Evolutionary conservation across 2,329 filamentous ascomycete genomes (phyloP).

Genomic region (Fusarium decemcellulare): DNA sequence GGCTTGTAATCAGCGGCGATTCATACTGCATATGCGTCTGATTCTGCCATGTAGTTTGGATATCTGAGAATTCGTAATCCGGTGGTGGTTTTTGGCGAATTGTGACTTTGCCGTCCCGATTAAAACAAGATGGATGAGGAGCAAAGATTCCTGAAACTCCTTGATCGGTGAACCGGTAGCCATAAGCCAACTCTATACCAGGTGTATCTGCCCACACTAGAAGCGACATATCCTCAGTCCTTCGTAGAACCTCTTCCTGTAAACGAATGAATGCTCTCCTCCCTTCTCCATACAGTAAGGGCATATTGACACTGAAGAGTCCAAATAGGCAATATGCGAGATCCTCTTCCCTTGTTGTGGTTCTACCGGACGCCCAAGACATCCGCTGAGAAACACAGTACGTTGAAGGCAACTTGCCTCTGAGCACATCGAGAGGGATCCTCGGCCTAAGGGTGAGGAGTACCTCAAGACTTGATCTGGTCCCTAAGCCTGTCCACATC

Average conservation of each 20-base stretch:
- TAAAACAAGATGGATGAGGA: too few relatives aligned
- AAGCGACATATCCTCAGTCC: not conserved
- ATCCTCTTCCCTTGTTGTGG: not conserved
- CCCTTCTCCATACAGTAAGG: not conserved
- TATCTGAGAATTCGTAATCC: too few relatives aligned
- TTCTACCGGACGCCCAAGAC: not conserved
- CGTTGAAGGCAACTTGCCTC: not conserved
- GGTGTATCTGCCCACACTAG: not conserved
- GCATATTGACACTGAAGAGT: conserved; percentile 1
- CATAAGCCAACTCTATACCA: too few relatives aligned
- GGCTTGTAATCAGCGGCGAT: too few relatives aligned
- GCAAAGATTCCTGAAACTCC: too few relatives aligned
- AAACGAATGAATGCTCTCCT: not conserved
- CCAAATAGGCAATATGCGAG: not conserved
- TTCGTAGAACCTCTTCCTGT: not conserved
- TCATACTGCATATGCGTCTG: too few relatives aligned
- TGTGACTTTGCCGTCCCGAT: too few relatives aligned
- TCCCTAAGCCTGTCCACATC: not conserved
- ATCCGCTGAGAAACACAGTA: not conserved
- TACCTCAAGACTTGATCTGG: not conserved
- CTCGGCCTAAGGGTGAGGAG: not conserved
- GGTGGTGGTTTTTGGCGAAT: too few relatives aligned
- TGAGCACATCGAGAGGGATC: not conserved
- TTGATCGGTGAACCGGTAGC: too few relatives aligned
- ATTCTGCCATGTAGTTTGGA: too few relatives aligned